phyloP scores from a whole-genome alignment of 139 green algal genomes.

The Tetratostichococcus sp. region DNA sequence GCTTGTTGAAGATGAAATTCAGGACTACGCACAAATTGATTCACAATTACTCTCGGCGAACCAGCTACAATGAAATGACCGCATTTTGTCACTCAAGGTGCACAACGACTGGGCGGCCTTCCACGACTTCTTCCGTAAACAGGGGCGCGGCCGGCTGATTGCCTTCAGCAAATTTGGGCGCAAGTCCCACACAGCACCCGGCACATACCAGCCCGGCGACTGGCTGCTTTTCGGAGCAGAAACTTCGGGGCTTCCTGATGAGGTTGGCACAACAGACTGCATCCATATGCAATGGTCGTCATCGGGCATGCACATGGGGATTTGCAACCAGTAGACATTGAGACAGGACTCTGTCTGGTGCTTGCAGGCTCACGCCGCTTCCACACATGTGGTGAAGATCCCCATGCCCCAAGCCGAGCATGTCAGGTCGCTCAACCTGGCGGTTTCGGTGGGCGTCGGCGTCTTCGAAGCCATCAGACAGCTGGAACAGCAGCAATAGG shows the following conservation, averaged over 20 bases:
- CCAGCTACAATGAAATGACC: no score
- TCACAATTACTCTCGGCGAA: no score
- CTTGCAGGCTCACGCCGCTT: conserved; percentile 55
- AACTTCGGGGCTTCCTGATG: conserved; percentile 64
- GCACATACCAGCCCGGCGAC: conserved; percentile 49
- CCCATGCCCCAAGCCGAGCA: conserved; percentile 79
- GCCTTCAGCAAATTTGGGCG: conserved; percentile 71
- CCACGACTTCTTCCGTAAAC: conserved; percentile 31
- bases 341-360: no score
- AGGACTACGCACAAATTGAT: no score
- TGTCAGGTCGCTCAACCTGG: conserved; percentile 85
- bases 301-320: no score
- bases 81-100: no score
- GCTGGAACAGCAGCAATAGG: conserved; percentile 60
- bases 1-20: no score
- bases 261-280: conserved; percentile 30
- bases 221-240: conserved; percentile 72
- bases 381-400: conserved; percentile 66
- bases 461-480: conserved; percentile 87
- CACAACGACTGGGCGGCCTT: conserved; percentile 73
- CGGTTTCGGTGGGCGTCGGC: conserved; percentile 70
- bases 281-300: no score
- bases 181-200: conserved; percentile 1
- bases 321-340: no score
- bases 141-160: conserved; percentile 55